These are phyloP conservation scores for Penicillium sp. DNA, from an alignment of 2,329 filamentous ascomycete species.

Conservation along the genomic window DNA sequence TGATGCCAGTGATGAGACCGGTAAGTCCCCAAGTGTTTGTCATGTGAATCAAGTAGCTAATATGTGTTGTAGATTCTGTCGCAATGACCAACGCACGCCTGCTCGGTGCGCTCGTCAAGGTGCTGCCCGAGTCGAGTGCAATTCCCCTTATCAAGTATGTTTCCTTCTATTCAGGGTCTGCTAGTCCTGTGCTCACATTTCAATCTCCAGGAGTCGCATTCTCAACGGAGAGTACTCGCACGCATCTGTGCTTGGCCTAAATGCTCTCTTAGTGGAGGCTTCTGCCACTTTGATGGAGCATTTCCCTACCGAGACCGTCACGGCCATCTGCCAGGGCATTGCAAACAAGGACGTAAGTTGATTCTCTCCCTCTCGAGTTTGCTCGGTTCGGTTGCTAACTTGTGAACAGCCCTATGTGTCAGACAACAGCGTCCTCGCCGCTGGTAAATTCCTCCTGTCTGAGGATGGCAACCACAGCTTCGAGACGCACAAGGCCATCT, in stretches of 20 bases:
- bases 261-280: slow-evolving; percentile 80
- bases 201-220: slow-evolving; percentile 61
- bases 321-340: slow-evolving; percentile 77
- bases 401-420: slow-evolving; percentile 66
- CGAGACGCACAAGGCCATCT: slow-evolving; percentile 72
- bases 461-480: slow-evolving; percentile 57
- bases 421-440: slow-evolving; percentile 82
- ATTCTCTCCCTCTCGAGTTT: not conserved
- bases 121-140: slow-evolving; percentile 69
- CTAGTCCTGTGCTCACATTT: not conserved
- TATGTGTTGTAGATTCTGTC: slow-evolving; percentile 54
- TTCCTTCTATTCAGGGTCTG: not conserved
- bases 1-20: slow-evolving; percentile 69
- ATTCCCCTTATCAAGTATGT: slow-evolving; percentile 53
- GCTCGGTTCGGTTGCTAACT: slow-evolving; percentile 14
- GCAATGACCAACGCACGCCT: slow-evolving; percentile 86
- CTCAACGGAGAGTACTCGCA: slow-evolving; percentile 70
- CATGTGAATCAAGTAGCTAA: slow-evolving; percentile 7
- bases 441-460: slow-evolving; percentile 81
- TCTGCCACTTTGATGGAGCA: slow-evolving; percentile 63
- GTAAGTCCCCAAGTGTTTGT: slow-evolving; percentile 35
- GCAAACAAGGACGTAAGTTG: slow-evolving; percentile 65
- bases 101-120: slow-evolving; percentile 83
- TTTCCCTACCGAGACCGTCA: slow-evolving; percentile 68
- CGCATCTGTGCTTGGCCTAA: slow-evolving; percentile 78